These are phyloP conservation scores for Pseudozyma hubeiensis DNA, from an alignment of 1,284 basidiomycete species.

Conservation along the genomic window DNA sequence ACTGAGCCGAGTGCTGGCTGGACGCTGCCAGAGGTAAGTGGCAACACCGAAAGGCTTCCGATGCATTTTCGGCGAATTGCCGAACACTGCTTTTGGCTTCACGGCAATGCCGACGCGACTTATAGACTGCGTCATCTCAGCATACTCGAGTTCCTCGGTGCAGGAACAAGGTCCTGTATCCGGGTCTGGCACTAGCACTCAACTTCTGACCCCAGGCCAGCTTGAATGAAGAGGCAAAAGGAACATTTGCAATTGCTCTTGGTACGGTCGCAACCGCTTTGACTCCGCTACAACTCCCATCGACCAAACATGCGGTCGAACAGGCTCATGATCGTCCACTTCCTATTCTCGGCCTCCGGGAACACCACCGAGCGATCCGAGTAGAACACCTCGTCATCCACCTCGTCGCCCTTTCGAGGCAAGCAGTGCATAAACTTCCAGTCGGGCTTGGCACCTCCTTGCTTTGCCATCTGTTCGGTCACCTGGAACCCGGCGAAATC, in stretches of 20 bases:
- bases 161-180: no score
- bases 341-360: constrained; percentile 68
- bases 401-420: constrained; percentile 91
- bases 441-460: constrained; percentile 83
- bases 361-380: constrained; percentile 65
- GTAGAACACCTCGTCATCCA: constrained; percentile 68
- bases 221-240: neutral
- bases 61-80: constrained; percentile 6
- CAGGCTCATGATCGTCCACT: constrained; percentile 68
- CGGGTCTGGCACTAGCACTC: no score
- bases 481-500: constrained; percentile 95
- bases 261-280: no score
- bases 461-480: constrained; percentile 75
- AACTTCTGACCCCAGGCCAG: neutral
- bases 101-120: neutral
- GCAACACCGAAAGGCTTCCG: neutral
- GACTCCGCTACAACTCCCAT: constrained; percentile 43
- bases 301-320: constrained; percentile 65
- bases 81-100: neutral
- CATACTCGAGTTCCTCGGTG: no score
- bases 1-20: no score
- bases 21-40: neutral
- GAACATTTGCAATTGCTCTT: no score
- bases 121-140: no score
- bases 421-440: constrained; percentile 98